Evolutionary conservation across 2,329 filamentous ascomycete genomes (phyloP).

Genomic region (Purpureocillium takamizusanense): DNA sequence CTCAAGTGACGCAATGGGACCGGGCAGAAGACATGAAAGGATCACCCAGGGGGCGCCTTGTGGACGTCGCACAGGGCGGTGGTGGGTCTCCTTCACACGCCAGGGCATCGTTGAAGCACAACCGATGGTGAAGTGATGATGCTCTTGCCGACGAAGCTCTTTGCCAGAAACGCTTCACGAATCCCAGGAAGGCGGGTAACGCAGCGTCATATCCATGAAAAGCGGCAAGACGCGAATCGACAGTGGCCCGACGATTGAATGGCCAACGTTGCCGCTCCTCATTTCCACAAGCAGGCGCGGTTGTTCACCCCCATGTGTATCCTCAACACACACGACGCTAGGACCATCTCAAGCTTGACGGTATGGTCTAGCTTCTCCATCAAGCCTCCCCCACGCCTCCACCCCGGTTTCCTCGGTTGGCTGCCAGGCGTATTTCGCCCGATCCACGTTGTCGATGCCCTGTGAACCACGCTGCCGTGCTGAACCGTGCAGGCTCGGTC

Average conservation of each 20-base stretch:
- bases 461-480: too few relatives aligned
- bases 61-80: neutral
- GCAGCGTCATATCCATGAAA: too few relatives aligned
- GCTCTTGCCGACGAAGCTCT: too few relatives aligned
- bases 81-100: too few relatives aligned
- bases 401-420: neutral
- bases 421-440: neutral
- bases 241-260: too few relatives aligned
- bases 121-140: too few relatives aligned
- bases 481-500: too few relatives aligned
- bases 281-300: constrained; percentile 5
- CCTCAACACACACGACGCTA: neutral
- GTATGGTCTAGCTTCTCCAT: neutral
- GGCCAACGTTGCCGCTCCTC: constrained; percentile 4
- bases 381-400: neutral
- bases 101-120: too few relatives aligned
- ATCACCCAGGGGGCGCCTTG: neutral
- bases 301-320: neutral
- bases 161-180: too few relatives aligned
- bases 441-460: neutral
- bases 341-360: neutral
- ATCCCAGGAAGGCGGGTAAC: too few relatives aligned
- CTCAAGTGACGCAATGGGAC: neutral
- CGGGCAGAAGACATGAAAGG: neutral
- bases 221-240: too few relatives aligned